Percentiles rank a stretch among this genome's conserved stretches.
Conservation (phyloP, 768 basidiomycete genomes). For the Tricholoma matsutake region DNA sequence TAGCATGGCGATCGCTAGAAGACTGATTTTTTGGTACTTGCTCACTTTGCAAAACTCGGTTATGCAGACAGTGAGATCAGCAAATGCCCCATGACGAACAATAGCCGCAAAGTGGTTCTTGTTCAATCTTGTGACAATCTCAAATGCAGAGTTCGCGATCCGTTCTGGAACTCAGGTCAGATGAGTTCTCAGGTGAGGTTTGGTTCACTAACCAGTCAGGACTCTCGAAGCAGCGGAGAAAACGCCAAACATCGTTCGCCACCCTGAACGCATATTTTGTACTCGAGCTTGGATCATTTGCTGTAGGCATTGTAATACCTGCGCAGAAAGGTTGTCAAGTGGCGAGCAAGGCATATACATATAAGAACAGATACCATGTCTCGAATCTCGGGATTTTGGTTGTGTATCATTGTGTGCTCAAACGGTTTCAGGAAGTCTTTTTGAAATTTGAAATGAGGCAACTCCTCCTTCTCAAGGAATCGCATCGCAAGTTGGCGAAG, state of each 20-base stretch:
- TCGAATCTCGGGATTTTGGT: conserved; percentile 90
- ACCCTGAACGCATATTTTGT: conserved; percentile 94
- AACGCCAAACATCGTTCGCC: conserved; percentile 99
- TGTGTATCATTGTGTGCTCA: conserved; percentile 97
- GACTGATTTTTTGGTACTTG: conserved; percentile 98
- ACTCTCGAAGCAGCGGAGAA: conserved; percentile 96
- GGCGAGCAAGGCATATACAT: background rate
- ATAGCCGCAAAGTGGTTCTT: conserved; percentile 88
- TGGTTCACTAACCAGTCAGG: conserved; percentile 59
- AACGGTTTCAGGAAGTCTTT: conserved; percentile 99
- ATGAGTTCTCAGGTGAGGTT: background rate
- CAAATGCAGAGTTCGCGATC: conserved; percentile 90
- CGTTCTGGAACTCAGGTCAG: conserved; percentile 52
- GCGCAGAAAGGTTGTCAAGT: conserved; percentile 6
- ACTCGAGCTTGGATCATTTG: conserved; percentile 98
- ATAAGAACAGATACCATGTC: conserved; percentile 68
- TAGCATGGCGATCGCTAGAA: conserved; percentile 96
- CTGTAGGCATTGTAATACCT: conserved; percentile 96
- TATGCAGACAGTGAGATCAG: conserved; percentile 94
- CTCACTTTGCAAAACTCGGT: conserved; percentile 99
- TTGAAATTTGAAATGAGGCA: conserved; percentile 98
- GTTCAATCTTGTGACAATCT: conserved; percentile 90
- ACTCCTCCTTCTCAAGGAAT: conserved; percentile 97
- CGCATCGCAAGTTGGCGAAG: conserved; percentile 97
- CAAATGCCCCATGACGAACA: conserved; percentile 90